phyloP scores from a whole-genome alignment of 495 filamentous ascomycete genomes.

The Aspergillus homomorphus region DNA sequence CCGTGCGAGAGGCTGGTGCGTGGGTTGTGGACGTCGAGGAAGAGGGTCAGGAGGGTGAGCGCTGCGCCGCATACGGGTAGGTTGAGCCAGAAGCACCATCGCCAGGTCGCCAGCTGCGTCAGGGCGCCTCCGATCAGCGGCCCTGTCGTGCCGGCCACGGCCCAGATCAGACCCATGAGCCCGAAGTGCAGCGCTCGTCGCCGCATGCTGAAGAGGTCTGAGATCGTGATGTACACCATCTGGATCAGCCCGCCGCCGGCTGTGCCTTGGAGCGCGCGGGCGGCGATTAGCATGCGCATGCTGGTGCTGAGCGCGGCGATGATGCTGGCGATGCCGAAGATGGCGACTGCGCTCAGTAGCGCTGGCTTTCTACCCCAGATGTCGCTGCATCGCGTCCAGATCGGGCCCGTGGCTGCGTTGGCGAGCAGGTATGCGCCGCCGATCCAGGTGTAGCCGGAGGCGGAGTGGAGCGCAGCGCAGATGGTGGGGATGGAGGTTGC shows the following conservation, averaged over 20 bases:
- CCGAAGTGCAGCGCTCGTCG: conserved; percentile 48
- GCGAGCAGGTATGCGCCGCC: conserved; percentile 46
- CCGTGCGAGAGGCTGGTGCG: conserved; percentile 63
- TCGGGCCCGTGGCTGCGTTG: conserved; percentile 18
- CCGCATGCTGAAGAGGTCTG: conserved; percentile 64
- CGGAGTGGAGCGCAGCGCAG: conserved; percentile 39
- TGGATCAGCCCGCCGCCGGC: conserved; percentile 69
- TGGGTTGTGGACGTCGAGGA: conserved; percentile 69
- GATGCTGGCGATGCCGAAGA: conserved; percentile 67
- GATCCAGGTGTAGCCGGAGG: conserved; percentile 53
- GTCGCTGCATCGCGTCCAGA: conserved; percentile 67
- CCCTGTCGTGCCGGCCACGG: conserved; percentile 57
- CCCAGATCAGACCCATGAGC: conserved; percentile 59
- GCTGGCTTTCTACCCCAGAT: conserved; percentile 77
- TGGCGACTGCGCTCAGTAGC: conserved; percentile 55
- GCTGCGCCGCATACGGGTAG: conserved; percentile 61
- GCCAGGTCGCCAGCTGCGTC: conserved; percentile 49
- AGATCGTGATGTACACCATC: conserved; percentile 70
- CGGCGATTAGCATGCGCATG: conserved; percentile 68
- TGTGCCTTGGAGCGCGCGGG: conserved; percentile 65
- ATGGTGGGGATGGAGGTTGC: conserved; percentile 53
- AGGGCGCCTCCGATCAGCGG: conserved; percentile 67
- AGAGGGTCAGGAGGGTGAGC: conserved; percentile 60
- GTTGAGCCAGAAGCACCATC: conserved; percentile 57
- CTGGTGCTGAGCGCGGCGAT: conserved; percentile 55